Evolutionary conservation across 805 yeast species (phyloP).

Genomic region (Starmerella apis): DNA sequence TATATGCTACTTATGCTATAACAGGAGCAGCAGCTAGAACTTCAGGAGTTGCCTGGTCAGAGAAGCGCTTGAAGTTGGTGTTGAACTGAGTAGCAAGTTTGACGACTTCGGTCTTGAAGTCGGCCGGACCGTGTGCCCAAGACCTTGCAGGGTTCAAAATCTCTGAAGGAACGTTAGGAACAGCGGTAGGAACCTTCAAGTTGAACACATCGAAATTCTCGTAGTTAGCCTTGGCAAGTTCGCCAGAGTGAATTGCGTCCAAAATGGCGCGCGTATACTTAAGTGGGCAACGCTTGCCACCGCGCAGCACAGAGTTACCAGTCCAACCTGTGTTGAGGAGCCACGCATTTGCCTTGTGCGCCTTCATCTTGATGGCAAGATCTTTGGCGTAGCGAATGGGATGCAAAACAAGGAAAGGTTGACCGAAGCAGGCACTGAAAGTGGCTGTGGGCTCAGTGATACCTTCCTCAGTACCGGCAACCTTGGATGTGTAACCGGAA

Average conservation of each 20-base stretch:
- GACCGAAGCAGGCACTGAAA: slow-evolving; percentile 97
- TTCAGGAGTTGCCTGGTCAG: slow-evolving; percentile 70
- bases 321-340: slow-evolving; percentile 98
- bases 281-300: slow-evolving; percentile 95
- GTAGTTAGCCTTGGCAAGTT: slow-evolving; percentile 64
- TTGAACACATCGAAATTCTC: slow-evolving; percentile 81
- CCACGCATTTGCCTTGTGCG: slow-evolving; percentile 90
- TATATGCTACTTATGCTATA: slow-evolving; percentile 23
- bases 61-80: slow-evolving; percentile 78
- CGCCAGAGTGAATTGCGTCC: slow-evolving; percentile 89
- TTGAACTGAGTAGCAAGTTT: slow-evolving; percentile 66
- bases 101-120: slow-evolving; percentile 46
- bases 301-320: slow-evolving; percentile 81
- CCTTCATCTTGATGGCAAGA: slow-evolving; percentile 80
- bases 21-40: slow-evolving; percentile 91
- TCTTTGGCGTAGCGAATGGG: slow-evolving; percentile 97
- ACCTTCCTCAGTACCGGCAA: slow-evolving; percentile 99
- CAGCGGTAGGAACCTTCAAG: slow-evolving; percentile 72
- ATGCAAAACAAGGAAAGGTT: slow-evolving; percentile 94
- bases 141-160: slow-evolving; percentile 76
- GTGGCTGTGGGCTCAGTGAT: slow-evolving; percentile 97
- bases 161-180: slow-evolving; percentile 73
- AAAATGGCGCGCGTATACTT: slow-evolving; percentile 94
- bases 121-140: slow-evolving; percentile 55
- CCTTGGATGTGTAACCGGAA: slow-evolving; percentile 96